Conservation (phyloP, 495 filamentous ascomycete genomes). For the Penicillium verhagenii region DNA sequence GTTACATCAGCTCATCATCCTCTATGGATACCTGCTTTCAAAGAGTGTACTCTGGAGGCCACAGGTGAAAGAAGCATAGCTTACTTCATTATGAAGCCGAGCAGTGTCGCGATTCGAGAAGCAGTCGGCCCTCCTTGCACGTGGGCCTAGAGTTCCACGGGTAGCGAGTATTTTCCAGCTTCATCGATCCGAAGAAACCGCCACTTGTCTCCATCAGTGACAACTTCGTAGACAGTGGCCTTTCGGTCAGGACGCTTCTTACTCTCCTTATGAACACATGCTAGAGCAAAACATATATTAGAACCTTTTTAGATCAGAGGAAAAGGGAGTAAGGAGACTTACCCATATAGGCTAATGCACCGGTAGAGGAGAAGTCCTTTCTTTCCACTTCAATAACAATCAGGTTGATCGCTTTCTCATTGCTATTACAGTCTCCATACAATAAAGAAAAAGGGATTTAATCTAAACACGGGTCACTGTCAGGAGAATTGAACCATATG, state of each 20-base stretch:
- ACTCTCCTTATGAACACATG: neutral
- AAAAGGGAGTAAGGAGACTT: neutral
- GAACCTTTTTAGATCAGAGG: neutral
- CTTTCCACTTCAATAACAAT: neutral
- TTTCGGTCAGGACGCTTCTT: neutral
- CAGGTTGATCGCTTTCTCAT: constrained; percentile 3
- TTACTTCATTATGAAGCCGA: too few species aligned
- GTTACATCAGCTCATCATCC: too few species aligned
- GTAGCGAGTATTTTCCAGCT: neutral
- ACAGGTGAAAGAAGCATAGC: too few species aligned
- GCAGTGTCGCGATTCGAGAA: too few species aligned
- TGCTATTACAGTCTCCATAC: too few species aligned
- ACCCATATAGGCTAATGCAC: neutral
- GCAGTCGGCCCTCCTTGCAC: too few species aligned
- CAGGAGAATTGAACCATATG: too few species aligned
- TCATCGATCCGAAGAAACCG: neutral
- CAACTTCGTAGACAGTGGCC: neutral
- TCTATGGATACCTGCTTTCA: too few species aligned
- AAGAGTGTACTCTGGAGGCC: too few species aligned
- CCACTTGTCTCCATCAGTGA: neutral
- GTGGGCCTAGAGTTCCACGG: too few species aligned
- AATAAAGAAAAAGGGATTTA: too few species aligned
- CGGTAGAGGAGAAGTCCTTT: neutral
- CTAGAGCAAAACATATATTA: neutral
- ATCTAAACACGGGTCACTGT: too few species aligned